These are phyloP conservation scores for Urostyla sp. DNA, from an alignment of 73 alveolate genomes.

Conservation along the genomic window DNA sequence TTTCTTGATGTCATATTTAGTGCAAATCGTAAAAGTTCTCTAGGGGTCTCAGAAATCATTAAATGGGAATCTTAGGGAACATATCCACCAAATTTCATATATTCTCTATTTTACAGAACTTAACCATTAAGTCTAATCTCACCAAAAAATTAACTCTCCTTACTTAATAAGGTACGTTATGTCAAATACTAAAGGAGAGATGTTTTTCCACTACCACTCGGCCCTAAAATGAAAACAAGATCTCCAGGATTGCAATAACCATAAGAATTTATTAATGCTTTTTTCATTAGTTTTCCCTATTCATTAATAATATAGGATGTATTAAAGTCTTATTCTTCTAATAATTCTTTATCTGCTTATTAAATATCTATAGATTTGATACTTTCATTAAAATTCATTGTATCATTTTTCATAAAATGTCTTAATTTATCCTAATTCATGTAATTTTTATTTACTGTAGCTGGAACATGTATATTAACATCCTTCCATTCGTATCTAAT, in stretches of 20 bases:
- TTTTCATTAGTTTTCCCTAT: too few species aligned
- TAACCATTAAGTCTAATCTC: conserved; percentile 48
- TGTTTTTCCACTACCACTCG: conserved; percentile 59
- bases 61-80: conserved; percentile 57
- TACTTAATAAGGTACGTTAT: background rate
- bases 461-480: too few species aligned
- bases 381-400: too few species aligned
- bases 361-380: too few species aligned
- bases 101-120: background rate
- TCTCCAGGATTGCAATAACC: conserved; percentile 24
- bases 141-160: too few species aligned
- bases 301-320: too few species aligned
- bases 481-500: too few species aligned
- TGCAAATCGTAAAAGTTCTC: conserved; percentile 50
- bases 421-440: too few species aligned
- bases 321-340: too few species aligned
- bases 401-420: too few species aligned
- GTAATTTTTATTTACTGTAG: too few species aligned
- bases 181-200: conserved; percentile 36
- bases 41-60: conserved; percentile 34
- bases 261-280: background rate
- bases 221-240: conserved; percentile 32
- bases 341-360: too few species aligned
- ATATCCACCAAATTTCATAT: conserved; percentile 48
- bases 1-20: conserved; percentile 37